Evolutionary conservation across 306 rosid genomes (phyloP), one percentile per base, ranked within the genome.

Genomic region (Alnus rubra): DNA sequence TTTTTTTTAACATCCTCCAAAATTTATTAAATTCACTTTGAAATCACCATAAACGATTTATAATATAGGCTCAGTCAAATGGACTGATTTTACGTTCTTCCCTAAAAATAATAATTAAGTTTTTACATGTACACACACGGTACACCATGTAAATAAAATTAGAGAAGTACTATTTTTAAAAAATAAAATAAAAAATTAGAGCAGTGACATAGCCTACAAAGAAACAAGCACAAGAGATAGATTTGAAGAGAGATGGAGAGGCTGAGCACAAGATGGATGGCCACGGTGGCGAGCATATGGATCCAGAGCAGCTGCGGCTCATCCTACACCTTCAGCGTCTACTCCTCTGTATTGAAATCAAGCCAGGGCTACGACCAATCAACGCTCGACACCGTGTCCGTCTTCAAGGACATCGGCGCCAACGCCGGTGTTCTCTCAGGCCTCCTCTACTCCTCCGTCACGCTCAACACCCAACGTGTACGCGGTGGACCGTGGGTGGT

Each of bases 361-460:
- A 62, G 86, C 9, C 98, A 92, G 39, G 84, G 85, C 52, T 95
- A 95, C 79, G 89, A 90, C 47, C 98, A 95, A 83, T 92, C 96
- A 56, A 92, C 98, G 2, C 95, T 95, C 74, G 97, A 93, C 82
- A 89, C 97, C 33, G 96, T 95, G 30, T 92, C 98, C 12, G 97
- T 95, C 69, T 95, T 95, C 96, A 92, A 95, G 23, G 98, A 95
- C 85, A 87, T 95, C 62, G 98, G 98, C 1, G 96, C 93, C 52
- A 92, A 91, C 86, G 91, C 87, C 45, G 98, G 98, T 49, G 42
- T 90, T 69, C 82, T 95, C 59, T 84, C 98, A 15, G 98, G 98
- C 45, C 82, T 95, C 56, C 94, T 91, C 35, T 95, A 86, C 84
- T 81, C 97, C 73, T 97, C 90, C 74, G 94, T 91, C 37, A 73